Conservation (phyloP, 176 grass and related monocot species). For the Zoysia pacifica region DNA sequence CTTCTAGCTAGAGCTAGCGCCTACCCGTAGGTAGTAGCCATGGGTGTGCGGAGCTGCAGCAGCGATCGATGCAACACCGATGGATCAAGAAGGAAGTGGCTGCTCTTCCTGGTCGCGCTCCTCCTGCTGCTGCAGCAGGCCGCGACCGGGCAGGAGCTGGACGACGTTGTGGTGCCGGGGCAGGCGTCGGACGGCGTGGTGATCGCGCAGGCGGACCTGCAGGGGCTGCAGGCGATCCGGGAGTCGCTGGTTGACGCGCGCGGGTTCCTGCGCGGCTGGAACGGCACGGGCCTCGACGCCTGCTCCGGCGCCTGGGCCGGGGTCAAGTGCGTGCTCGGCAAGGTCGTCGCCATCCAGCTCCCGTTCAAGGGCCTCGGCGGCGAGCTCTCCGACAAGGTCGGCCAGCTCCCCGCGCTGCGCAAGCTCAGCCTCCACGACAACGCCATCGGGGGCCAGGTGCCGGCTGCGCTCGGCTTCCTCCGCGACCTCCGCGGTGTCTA, state of each 20-base stretch:
- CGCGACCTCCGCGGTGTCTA: conserved; percentile 69
- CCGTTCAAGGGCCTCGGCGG: conserved; percentile 82
- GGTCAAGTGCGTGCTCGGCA: conserved; percentile 75
- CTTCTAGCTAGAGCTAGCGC: conserved; percentile 30
- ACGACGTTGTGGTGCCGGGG: background rate
- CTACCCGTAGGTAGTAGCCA: conserved; percentile 18
- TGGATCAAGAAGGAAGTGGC: background rate
- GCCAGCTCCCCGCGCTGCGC: conserved; percentile 74
- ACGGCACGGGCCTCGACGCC: conserved; percentile 81
- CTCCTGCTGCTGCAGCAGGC: background rate
- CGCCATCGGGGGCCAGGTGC: conserved; percentile 68
- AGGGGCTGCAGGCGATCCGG: conserved; percentile 83
- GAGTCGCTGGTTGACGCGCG: conserved; percentile 57
- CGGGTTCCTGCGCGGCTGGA: conserved; percentile 80
- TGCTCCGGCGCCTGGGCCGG: conserved; percentile 89
- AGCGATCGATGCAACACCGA: background rate
- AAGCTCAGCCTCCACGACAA: conserved; percentile 93
- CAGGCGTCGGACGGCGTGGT: conserved; percentile 62
- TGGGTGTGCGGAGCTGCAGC: conserved; percentile 24
- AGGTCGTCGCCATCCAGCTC: conserved; percentile 84
- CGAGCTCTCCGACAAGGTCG: conserved; percentile 70
- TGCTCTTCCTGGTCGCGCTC: background rate
- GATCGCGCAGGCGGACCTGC: conserved; percentile 75
- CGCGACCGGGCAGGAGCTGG: background rate
- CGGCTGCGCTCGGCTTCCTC: conserved; percentile 63